A percentile compares a stretch with the other conserved stretches of the same genome.
phyloP scores from a whole-genome alignment of 306 rosid genomes.

The Cajanus cajan region DNA sequence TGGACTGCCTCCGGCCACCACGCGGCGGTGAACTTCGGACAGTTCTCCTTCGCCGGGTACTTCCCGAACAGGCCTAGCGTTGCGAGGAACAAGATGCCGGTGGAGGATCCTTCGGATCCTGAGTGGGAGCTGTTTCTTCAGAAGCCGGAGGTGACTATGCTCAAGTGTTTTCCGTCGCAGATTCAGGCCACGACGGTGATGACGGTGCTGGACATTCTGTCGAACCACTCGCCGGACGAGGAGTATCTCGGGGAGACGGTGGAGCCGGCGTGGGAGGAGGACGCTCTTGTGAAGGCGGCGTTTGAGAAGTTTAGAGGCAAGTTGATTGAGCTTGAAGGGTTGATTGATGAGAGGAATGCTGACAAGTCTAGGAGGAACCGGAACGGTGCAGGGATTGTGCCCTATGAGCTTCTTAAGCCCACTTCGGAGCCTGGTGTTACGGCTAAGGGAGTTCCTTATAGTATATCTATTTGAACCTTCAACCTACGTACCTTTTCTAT shows the following conservation, averaged over 20 bases:
- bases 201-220: constrained; percentile 46
- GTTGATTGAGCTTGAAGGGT: constrained; percentile 41
- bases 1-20: constrained; percentile 59
- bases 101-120: constrained; percentile 34
- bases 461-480: constrained; percentile 67
- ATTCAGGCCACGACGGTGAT: constrained; percentile 44
- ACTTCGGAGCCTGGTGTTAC: constrained; percentile 68
- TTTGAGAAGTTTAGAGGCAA: constrained; percentile 45
- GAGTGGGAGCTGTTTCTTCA: constrained; percentile 35
- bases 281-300: constrained; percentile 31
- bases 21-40: constrained; percentile 71
- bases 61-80: constrained; percentile 50
- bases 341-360: constrained; percentile 37
- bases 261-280: constrained; percentile 50
- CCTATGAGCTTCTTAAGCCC: constrained; percentile 69
- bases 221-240: constrained; percentile 52
- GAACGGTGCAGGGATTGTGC: constrained; percentile 45
- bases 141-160: constrained; percentile 36
- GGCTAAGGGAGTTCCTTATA: constrained; percentile 72
- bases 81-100: constrained; percentile 37
- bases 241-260: constrained; percentile 41
- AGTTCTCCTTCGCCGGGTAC: constrained; percentile 43
- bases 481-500: no score
- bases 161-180: constrained; percentile 43
- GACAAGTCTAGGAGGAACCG: constrained; percentile 28